Evolutionary conservation across 148 eudicot genomes (phyloP).

Genomic region (Rheum nobile): DNA sequence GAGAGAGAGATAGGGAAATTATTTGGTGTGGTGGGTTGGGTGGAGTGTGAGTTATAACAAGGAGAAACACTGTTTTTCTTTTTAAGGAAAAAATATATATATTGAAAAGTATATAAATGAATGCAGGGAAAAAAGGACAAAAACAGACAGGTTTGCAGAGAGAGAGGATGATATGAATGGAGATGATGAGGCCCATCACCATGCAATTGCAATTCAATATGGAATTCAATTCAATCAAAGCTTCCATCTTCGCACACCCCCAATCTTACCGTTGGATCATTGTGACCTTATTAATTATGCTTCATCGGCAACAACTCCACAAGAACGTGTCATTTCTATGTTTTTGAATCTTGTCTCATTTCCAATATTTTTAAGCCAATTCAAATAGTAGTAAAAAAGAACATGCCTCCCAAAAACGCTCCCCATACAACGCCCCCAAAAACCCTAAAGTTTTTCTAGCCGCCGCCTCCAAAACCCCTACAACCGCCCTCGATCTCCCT

Average conservation of each 20-base stretch:
- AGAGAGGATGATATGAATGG: no score
- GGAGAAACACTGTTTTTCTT: background rate
- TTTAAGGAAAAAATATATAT: background rate
- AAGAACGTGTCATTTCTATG: no score
- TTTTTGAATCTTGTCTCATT: no score
- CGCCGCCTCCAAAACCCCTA: no score
- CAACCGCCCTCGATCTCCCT: no score
- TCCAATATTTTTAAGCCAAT: no score
- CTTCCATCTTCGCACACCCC: background rate
- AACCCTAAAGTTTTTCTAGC: no score
- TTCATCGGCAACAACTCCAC: no score
- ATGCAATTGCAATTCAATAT: slow-evolving; percentile 3
- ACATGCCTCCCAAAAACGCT: no score
- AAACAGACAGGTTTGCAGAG: slow-evolving; percentile 5
- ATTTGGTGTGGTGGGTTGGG: slow-evolving; percentile 3
- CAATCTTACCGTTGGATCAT: background rate
- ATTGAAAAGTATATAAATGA: background rate
- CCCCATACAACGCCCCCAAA: no score
- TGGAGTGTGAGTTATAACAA: slow-evolving; percentile 3
- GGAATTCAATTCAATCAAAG: background rate
- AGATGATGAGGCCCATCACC: slow-evolving; percentile 2
- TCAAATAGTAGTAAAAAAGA: no score
- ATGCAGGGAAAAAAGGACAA: background rate
- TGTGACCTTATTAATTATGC: background rate
- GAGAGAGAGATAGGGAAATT: slow-evolving; percentile 4